Conservation (phyloP, 1,284 basidiomycete genomes). For the Cryptococcus floricola region DNA sequence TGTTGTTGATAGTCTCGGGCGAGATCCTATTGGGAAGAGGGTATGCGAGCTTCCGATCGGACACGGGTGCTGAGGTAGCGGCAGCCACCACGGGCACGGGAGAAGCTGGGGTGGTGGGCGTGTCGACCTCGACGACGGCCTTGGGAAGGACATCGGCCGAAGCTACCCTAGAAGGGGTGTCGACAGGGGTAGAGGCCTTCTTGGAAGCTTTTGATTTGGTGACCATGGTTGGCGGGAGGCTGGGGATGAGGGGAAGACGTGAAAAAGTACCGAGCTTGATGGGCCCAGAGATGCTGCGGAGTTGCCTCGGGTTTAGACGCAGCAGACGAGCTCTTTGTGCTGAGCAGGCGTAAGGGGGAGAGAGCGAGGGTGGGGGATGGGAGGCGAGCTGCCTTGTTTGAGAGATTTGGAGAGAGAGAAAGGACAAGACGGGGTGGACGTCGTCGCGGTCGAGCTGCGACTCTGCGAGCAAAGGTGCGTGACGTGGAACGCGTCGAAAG, state of each 20-base stretch:
- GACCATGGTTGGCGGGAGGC: constrained; percentile 2
- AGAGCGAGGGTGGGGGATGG: neutral
- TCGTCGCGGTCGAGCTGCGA: neutral
- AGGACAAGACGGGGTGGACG: neutral
- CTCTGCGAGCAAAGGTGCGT: neutral
- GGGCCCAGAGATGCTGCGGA: neutral
- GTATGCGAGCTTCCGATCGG: constrained; percentile 33
- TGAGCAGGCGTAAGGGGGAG: neutral
- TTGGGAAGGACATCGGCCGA: neutral
- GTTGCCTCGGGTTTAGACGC: neutral
- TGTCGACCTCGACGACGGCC: neutral
- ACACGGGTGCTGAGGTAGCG: neutral
- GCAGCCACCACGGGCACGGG: neutral
- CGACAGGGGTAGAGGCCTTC: neutral
- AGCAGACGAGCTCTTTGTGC: neutral
- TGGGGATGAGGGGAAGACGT: neutral
- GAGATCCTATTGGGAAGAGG: constrained; percentile 40
- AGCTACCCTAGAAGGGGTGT: neutral
- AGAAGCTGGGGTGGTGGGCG: neutral
- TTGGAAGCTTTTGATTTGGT: constrained; percentile 6
- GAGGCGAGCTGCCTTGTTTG: neutral
- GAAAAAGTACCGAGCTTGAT: neutral
- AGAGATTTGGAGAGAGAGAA: neutral
- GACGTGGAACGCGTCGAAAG: neutral
- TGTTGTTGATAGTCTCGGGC: constrained; percentile 68